Conservation (phyloP, 768 basidiomycete genomes). For the Lentinula boryana region DNA sequence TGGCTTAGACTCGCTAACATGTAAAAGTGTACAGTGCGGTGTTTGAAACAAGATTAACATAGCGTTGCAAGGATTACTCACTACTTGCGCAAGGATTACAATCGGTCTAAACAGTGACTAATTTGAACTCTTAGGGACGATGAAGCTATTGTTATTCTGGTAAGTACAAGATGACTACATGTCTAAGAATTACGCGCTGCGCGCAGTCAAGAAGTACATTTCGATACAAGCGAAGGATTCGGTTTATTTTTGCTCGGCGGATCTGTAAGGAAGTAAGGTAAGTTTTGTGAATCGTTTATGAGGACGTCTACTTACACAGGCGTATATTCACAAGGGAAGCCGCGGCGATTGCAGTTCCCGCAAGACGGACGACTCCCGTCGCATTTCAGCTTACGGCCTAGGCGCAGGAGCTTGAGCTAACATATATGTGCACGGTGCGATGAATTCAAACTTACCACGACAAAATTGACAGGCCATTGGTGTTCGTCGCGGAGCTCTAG, state of each 20-base stretch:
- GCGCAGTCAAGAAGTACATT: not conserved
- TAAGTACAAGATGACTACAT: not conserved
- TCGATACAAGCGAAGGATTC: not conserved
- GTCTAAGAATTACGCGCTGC: not conserved
- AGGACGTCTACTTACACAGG: slow-evolving; percentile 50
- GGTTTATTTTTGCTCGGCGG: slow-evolving; percentile 4
- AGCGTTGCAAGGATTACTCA: no score
- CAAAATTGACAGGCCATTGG: slow-evolving; percentile 76
- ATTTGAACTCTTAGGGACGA: no score
- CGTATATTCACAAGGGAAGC: slow-evolving; percentile 50
- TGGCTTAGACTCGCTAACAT: no score
- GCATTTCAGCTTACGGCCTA: slow-evolving; percentile 71
- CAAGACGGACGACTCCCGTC: slow-evolving; percentile 61
- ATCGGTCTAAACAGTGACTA: no score
- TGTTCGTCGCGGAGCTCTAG: slow-evolving; percentile 25
- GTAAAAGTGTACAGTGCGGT: not conserved
- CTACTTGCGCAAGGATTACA: no score
- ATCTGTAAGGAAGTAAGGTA: not conserved
- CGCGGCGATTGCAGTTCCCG: slow-evolving; percentile 57
- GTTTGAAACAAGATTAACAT: not conserved
- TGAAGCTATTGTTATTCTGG: no score
- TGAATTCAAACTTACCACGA: slow-evolving; percentile 37
- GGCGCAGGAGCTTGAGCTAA: not conserved
- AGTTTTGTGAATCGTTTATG: not conserved
- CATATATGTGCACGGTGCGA: not conserved